Evolutionary conservation across 371 early-diverging fungal species (phyloP).

Genomic region (Ecytonucleospora hepatopenaei): DNA sequence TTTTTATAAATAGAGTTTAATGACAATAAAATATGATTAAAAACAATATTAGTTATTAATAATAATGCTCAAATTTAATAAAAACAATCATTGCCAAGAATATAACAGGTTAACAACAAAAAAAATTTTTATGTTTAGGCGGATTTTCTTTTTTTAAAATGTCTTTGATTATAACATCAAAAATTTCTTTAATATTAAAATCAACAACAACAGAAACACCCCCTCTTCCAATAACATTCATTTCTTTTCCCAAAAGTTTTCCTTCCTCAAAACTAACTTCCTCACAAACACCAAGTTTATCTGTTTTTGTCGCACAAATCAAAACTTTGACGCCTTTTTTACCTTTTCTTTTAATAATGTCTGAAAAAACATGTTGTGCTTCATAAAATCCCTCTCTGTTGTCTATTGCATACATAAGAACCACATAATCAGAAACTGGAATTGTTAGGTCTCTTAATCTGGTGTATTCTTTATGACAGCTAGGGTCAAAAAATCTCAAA

Average conservation of each 20-base stretch:
- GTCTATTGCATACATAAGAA: constrained; percentile 43
- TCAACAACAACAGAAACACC: constrained; percentile 89
- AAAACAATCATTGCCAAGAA: too few species aligned
- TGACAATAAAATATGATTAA: too few species aligned
- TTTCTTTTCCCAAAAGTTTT: constrained; percentile 63
- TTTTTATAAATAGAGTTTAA: too few species aligned
- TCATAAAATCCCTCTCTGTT: constrained; percentile 36
- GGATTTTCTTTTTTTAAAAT: constrained; percentile 17
- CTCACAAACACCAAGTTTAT: constrained; percentile 11
- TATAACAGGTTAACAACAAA: not conserved
- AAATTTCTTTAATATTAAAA: constrained; percentile 81
- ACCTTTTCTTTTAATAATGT: constrained; percentile 10
- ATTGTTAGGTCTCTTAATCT: constrained; percentile 45
- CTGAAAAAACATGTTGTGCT: constrained; percentile 31
- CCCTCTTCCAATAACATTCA: constrained; percentile 81
- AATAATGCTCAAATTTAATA: too few species aligned
- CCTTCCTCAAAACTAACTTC: constrained; percentile 33
- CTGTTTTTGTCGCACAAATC: constrained; percentile 28
- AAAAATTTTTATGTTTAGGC: not conserved
- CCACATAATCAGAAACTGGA: constrained; percentile 43
- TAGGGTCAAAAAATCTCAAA: constrained; percentile 51
- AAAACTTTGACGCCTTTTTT: constrained; percentile 20
- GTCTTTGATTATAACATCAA: constrained; percentile 44
- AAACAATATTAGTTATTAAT: too few species aligned
- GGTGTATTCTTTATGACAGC: constrained; percentile 56